These are phyloP conservation scores for Raphanus sativus DNA, from an alignment of 345 rosid genomes.

Conservation along the genomic window DNA sequence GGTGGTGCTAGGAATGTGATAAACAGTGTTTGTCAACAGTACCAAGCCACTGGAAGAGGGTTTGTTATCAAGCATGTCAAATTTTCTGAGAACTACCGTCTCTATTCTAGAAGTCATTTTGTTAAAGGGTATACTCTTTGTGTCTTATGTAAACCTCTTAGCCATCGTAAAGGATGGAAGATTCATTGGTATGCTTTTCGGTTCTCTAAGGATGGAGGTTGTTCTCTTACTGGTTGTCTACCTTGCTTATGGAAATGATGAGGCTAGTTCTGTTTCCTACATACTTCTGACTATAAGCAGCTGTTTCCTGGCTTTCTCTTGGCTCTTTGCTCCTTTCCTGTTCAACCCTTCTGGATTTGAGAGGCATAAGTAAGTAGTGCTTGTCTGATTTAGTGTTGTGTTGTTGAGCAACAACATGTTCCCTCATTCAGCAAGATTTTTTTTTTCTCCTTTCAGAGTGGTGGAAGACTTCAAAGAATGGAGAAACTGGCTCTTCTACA, in stretches of 20 bases:
- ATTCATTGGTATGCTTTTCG: conserved; percentile 27
- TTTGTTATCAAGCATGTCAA: conserved; percentile 89
- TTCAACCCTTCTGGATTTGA: conserved; percentile 97
- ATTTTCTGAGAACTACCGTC: conserved; percentile 89
- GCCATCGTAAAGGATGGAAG: conserved; percentile 4
- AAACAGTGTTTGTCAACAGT: conserved; percentile 47
- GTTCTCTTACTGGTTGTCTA: conserved; percentile 71
- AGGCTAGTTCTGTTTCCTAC: conserved; percentile 69
- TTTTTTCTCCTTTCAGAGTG: conserved; percentile 48
- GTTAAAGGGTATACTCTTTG: conserved; percentile 65
- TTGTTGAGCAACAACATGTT: conserved; percentile 1
- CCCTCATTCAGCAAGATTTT: conserved; percentile 1
- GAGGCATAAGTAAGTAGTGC: conserved; percentile 80
- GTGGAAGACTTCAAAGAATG: conserved; percentile 97
- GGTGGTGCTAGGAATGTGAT: conserved; percentile 72
- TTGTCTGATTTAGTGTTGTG: conserved; percentile 16
- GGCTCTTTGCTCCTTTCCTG: conserved; percentile 95
- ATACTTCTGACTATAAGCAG: conserved; percentile 88
- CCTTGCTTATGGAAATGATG: conserved; percentile 81
- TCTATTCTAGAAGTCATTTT: conserved; percentile 96
- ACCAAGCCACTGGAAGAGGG: conserved; percentile 94
- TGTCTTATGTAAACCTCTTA: conserved; percentile 9
- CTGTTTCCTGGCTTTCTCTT: conserved; percentile 91
- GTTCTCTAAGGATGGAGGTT: conserved; percentile 76
- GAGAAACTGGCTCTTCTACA: conserved; percentile 96